Evolutionary conservation across 495 filamentous ascomycete species (phyloP).

Genomic region (Talaromyces liani): DNA sequence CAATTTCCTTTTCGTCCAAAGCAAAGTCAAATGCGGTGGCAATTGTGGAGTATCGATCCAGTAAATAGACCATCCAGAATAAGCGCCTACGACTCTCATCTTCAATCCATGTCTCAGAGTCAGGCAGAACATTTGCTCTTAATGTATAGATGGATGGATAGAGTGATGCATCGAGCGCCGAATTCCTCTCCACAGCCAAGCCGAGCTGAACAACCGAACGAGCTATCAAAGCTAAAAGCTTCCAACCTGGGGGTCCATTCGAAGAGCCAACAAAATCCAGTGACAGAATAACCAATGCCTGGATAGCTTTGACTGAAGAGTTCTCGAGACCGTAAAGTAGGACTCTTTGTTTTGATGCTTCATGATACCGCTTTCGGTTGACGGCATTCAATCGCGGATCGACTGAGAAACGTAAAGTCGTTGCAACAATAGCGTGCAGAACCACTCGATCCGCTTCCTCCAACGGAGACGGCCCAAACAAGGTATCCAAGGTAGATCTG

Average conservation of each 20-base stretch:
- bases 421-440: conserved; percentile 79
- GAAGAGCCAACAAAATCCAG: conserved; percentile 71
- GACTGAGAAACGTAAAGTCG: conserved; percentile 72
- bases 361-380: conserved; percentile 63
- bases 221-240: conserved; percentile 78
- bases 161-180: conserved; percentile 63
- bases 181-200: conserved; percentile 70
- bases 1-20: conserved; percentile 79
- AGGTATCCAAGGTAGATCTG: conserved; percentile 65
- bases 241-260: conserved; percentile 84
- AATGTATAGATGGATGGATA: conserved; percentile 79
- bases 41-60: conserved; percentile 83
- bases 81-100: conserved; percentile 75
- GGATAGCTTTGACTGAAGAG: conserved; percentile 77
- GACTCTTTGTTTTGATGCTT: conserved; percentile 76
- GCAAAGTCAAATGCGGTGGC: conserved; percentile 88
- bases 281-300: conserved; percentile 76
- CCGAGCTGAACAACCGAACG: conserved; percentile 80
- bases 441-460: conserved; percentile 77
- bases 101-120: conserved; percentile 78
- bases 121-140: conserved; percentile 71
- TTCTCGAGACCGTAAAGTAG: conserved; percentile 79
- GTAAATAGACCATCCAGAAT: conserved; percentile 89
- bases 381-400: conserved; percentile 65
- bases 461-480: conserved; percentile 70